These are phyloP conservation scores for Fraxinus velutina DNA, from an alignment of 305 asterid species.

Conservation along the genomic window DNA sequence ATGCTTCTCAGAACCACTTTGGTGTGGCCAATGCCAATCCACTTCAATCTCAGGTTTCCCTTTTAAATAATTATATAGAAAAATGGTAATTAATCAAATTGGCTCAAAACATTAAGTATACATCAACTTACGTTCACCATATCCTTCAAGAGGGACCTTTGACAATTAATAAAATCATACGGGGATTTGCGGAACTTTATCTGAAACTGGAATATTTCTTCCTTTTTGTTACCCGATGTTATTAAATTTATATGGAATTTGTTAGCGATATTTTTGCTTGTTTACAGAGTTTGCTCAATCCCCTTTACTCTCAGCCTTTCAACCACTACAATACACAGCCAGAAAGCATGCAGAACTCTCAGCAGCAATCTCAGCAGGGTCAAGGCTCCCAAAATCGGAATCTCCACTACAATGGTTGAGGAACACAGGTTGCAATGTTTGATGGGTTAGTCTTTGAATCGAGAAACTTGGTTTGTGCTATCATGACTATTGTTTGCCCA, in stretches of 20 bases:
- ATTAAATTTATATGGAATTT: not conserved
- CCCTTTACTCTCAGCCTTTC: constrained; percentile 83
- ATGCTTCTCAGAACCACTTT: constrained; percentile 76
- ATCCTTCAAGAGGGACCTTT: not conserved
- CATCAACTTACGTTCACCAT: not conserved
- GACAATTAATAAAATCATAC: not conserved
- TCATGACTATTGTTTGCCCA: constrained; percentile 33
- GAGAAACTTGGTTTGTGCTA: constrained; percentile 59
- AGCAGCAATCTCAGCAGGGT: constrained; percentile 70
- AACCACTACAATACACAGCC: constrained; percentile 77
- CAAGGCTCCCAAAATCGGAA: constrained; percentile 76
- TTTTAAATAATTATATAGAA: not conserved
- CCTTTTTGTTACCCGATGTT: not conserved
- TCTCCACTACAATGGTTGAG: constrained; percentile 75
- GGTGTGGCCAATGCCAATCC: constrained; percentile 57
- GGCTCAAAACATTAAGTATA: not conserved
- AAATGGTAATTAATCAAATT: not conserved
- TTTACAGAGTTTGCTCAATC: constrained; percentile 65
- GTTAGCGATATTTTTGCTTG: constrained; percentile 2
- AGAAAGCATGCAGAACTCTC: constrained; percentile 57
- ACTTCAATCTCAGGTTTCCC: constrained; percentile 81
- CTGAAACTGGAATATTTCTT: not conserved
- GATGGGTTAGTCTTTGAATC: constrained; percentile 44
- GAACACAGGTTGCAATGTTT: constrained; percentile 2
- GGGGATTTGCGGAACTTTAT: not conserved